Base-by-base conservation (phyloP, 192 early-diverging fungal species). In the Backusella liffmaniae region DNA sequence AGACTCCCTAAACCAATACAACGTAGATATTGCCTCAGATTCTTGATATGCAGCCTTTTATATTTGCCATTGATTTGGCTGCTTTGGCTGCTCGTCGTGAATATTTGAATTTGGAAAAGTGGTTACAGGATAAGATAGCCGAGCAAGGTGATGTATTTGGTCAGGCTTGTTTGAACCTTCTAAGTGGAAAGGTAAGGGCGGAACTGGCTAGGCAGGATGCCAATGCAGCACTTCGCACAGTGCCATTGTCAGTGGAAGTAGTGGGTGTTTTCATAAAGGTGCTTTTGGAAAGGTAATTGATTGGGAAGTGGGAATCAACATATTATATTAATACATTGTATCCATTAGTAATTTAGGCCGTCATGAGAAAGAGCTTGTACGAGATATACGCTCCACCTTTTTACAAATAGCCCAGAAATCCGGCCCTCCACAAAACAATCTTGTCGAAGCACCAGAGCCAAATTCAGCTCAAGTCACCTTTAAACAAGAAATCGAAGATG, bases 101-200 rank as follows among this genome's bases (percentile, higher is more conserved):
- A 72, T 93, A 90, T 66, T 77, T 96, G 4, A 95, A 93, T 70
- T 76, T 96, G 1, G 95, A 95, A 74, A 95, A 94, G 78, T 96
- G 94, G 94, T 78, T 96, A 9, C 88, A 86, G 71, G 94, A 94
- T 59, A 90, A 91, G 34, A 86, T 95, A 12, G 67, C 76, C 7
- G 85, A 89, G 6, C 85, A 90, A 41, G 86, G 90, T n/a, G 88
- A 91, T 41, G 35, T 77, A 12, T 96, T 96, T 83, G 68, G 91
- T 46, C 82, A 83, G 18, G 88, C 91, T 0, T 94, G 93, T 77
- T 79, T 96, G 62, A 92, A 95, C 26, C 95, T 92, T 76, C 78
- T 96, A 39, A 85, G 79, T 46, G 85, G 91, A 42, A 94, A 95
- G 75, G 81, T 93, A 3, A 75, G 80, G 1, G 72, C 79, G 9